phyloP scores from a whole-genome alignment of 106 monocot species.

The Phalaenopsis aphrodite region DNA sequence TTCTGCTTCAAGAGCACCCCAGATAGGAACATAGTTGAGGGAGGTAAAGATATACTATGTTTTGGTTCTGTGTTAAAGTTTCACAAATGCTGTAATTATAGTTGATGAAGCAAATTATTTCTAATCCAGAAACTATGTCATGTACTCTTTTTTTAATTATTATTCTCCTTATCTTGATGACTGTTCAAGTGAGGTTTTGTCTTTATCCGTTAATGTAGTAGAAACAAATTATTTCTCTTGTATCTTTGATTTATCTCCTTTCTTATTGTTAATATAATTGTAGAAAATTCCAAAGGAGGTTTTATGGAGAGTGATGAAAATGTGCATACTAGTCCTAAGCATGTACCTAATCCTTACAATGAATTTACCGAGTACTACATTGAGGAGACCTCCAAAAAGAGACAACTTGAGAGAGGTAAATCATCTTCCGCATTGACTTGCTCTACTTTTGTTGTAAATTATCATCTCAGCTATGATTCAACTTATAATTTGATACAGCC shows the following conservation, averaged over 20 bases:
- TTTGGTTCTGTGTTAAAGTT: not conserved
- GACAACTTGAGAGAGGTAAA: not conserved
- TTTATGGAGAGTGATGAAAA: not conserved
- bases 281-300: not conserved
- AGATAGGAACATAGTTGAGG: not conserved
- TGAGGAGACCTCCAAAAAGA: not conserved
- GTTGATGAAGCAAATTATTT: not conserved
- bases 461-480: not conserved
- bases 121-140: not conserved
- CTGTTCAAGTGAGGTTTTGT: not conserved
- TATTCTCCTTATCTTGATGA: not conserved
- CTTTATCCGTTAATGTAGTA: no score
- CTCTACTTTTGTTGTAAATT: constrained; percentile 1
- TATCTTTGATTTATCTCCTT: not conserved
- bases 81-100: not conserved
- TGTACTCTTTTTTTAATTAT: not conserved
- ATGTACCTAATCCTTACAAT: not conserved
- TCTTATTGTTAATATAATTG: not conserved
- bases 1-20: not conserved
- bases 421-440: not conserved
- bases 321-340: not conserved
- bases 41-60: not conserved
- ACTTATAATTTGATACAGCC: not conserved
- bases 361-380: not conserved
- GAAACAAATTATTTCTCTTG: not conserved